A percentile compares a stretch with the other conserved stretches of the same genome.
Evolutionary conservation across 2,329 filamentous ascomycete species (phyloP).

Genomic region (Diaporthe ampelina): DNA sequence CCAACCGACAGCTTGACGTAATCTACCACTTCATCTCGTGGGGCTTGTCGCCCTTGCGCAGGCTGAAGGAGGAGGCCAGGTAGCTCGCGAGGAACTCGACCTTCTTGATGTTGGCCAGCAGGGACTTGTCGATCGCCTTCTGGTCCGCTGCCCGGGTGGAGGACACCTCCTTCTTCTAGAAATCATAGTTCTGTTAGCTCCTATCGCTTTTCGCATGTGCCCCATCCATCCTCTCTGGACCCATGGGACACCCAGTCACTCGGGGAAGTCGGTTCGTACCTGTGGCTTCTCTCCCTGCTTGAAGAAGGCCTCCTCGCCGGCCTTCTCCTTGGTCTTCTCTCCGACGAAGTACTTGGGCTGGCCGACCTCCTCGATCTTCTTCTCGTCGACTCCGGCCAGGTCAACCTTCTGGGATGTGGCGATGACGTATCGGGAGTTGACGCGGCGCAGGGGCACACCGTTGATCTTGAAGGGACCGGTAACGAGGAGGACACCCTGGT

Average conservation of each 20-base stretch:
- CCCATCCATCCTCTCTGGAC: background rate
- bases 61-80: conserved; percentile 95
- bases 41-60: conserved; percentile 99
- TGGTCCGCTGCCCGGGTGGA: conserved; percentile 96
- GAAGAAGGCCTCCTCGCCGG: conserved; percentile 98
- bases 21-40: conserved; percentile 99
- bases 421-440: conserved; percentile 95
- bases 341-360: conserved; percentile 93
- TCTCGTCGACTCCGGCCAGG: conserved; percentile 86
- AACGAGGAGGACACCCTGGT: conserved; percentile 98
- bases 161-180: conserved; percentile 96
- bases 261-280: conserved; percentile 50
- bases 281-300: conserved; percentile 98
- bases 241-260: background rate
- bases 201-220: background rate
- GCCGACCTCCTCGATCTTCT: conserved; percentile 86
- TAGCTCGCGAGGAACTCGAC: conserved; percentile 94
- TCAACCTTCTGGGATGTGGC: conserved; percentile 90
- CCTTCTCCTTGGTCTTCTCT: conserved; percentile 96
- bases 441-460: conserved; percentile 95
- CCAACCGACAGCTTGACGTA: conserved; percentile 34
- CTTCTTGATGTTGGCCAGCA: conserved; percentile 98
- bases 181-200: conserved; percentile 53
- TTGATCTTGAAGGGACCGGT: conserved; percentile 99
- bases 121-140: conserved; percentile 97